phyloP scores from a whole-genome alignment of 2,329 filamentous ascomycete species.

The Epichloe coenophiala region DNA sequence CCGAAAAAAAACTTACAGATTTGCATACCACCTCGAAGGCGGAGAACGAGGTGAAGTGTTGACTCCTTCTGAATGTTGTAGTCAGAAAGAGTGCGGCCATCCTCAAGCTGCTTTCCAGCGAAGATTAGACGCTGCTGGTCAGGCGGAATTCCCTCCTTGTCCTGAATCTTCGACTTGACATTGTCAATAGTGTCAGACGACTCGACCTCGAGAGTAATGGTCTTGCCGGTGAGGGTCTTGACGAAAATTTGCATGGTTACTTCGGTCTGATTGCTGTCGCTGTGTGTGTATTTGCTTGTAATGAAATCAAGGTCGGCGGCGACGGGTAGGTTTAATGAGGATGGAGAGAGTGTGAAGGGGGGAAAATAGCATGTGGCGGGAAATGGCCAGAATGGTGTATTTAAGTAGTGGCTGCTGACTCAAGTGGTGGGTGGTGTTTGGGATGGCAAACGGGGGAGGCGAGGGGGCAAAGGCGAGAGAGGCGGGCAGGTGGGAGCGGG shows the following conservation, averaged over 20 bases:
- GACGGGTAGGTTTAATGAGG: conserved; percentile 7
- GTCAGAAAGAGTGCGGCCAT: no score
- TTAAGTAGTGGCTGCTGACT: conserved; percentile 18
- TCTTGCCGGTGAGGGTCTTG: conserved; percentile 52
- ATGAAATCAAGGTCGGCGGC: conserved; percentile 6
- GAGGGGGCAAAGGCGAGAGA: conserved; percentile 9
- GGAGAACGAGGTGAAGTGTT: no score
- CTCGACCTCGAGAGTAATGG: no score
- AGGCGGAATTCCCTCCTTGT: no score
- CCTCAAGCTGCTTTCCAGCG: no score
- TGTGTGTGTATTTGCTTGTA: not conserved
- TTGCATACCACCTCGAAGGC: no score
- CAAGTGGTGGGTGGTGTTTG: not conserved
- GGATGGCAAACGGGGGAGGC: conserved; percentile 10
- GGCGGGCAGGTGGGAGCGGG: conserved; percentile 5
- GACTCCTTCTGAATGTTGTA: no score
- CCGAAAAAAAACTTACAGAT: no score
- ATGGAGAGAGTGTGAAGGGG: not conserved
- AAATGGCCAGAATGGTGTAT: conserved; percentile 13
- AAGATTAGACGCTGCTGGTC: no score
- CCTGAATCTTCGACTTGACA: no score
- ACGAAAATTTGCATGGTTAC: conserved; percentile 13
- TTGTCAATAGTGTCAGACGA: no score
- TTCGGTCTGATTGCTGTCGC: conserved; percentile 3
- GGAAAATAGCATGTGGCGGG: conserved; percentile 5